Base-by-base conservation (phyloP, 75 land plant genomes). In the Chamaecyparis obtusa region DNA sequence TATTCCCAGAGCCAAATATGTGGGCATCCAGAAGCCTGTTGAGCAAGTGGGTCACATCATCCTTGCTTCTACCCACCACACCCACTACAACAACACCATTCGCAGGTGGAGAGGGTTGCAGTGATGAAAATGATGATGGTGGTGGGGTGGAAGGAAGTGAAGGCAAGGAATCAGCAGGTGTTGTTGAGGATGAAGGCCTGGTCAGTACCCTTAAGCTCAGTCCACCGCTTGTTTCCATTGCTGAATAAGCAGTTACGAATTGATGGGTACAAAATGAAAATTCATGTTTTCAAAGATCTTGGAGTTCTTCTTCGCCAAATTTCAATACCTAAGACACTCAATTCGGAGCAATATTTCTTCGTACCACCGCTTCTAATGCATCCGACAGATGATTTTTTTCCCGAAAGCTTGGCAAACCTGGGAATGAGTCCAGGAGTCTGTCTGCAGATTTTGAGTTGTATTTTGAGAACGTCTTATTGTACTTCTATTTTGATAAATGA, bases 41-140 rank as follows among this genome's bases (percentile, higher is more conserved):
- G 85, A 96, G 85, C 67, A 98, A 94, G 85, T 93, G 96, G 41
- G 96, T 86, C 6, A 89, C 87, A 78, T 93, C 91, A 17, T 83
- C 91, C 74, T 87, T 64, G 41, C 86, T 67, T 51, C 91, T 88
- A 41, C 96, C 93, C 3, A 98, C 86, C 87, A 94, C 92, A 1
- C 99, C 99, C 3, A 98, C 94, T 24, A 95, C 99, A 1, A 95
- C 95, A 48, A 98, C 93, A 69, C 94, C 95, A 55, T 91, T 91
- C 6, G 51, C 27, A 33, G 48, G 32, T 27, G 54, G n/a, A 13
- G 67, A 57, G 11, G 75, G n/a, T 30, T 11, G 56, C 24, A 24
- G 9, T 9, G 76, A 72, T 32, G 76, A 33, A 32, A 11, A 72
- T 32, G 76, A 10, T 2, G 27, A 3, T 72, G 36, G 14, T 33